Evolutionary conservation across 768 basidiomycete species (phyloP).

Genomic region (Suillus cothurnatus): DNA sequence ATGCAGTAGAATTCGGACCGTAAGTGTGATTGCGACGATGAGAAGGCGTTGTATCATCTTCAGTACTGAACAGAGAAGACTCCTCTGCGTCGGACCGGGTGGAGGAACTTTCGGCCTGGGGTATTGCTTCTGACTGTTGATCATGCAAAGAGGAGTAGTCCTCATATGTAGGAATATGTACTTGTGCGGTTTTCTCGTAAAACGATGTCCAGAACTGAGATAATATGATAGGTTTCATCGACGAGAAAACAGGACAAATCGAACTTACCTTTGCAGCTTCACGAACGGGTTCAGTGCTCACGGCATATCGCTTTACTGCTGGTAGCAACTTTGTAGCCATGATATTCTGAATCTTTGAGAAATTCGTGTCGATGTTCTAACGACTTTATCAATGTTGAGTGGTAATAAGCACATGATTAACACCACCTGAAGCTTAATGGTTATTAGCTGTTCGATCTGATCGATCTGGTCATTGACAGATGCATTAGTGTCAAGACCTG

Average conservation of each 20-base stretch:
- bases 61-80: slow-evolving; percentile 16
- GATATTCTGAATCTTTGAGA: slow-evolving; percentile 85
- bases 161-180: slow-evolving; percentile 75
- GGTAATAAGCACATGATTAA: slow-evolving; percentile 1
- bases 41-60: slow-evolving; percentile 15
- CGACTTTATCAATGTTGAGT: slow-evolving; percentile 15
- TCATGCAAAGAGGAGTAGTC: slow-evolving; percentile 64
- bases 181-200: slow-evolving; percentile 91
- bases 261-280: slow-evolving; percentile 84
- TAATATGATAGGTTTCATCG: not conserved
- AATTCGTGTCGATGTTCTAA: slow-evolving; percentile 91
- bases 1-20: slow-evolving; percentile 49
- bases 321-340: slow-evolving; percentile 83
- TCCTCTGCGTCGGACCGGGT: slow-evolving; percentile 18
- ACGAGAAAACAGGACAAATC: not conserved
- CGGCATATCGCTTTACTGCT: slow-evolving; percentile 86
- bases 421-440: slow-evolving; percentile 83
- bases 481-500: slow-evolving; percentile 72
- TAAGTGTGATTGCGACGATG: slow-evolving; percentile 23
- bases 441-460: slow-evolving; percentile 94
- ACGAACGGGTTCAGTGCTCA: slow-evolving; percentile 83
- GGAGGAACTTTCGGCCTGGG: slow-evolving; percentile 16
- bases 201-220: slow-evolving; percentile 94
- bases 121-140: slow-evolving; percentile 39
- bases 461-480: slow-evolving; percentile 83